Conservation (phyloP, 768 basidiomycete genomes). For the Mycena rebaudengoi region DNA sequence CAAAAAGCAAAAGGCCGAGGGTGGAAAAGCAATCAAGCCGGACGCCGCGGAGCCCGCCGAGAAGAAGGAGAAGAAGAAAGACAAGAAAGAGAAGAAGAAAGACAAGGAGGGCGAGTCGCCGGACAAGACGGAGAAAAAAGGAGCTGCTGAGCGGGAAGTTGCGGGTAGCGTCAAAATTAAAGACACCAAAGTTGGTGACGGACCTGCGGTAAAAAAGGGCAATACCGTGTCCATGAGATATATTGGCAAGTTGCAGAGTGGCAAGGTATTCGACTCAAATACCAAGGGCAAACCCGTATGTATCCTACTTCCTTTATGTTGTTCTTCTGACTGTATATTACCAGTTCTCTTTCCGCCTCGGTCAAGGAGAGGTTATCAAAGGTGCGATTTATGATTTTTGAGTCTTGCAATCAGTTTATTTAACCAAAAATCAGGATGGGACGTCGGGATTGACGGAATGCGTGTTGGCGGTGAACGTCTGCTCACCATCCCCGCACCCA, state of each 20-base stretch:
- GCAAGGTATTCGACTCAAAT: constrained; percentile 83
- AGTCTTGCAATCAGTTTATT: too few species aligned
- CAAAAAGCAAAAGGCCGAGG: constrained; percentile 31
- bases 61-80: constrained; percentile 60
- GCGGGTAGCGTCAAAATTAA: constrained; percentile 78
- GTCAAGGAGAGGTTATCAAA: constrained; percentile 92
- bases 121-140: constrained; percentile 45
- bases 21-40: constrained; percentile 26
- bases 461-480: constrained; percentile 88
- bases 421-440: constrained; percentile 73
- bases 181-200: constrained; percentile 82
- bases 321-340: not conserved
- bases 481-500: constrained; percentile 74
- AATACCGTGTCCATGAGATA: constrained; percentile 88
- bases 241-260: constrained; percentile 86
- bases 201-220: constrained; percentile 88
- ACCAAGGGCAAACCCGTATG: constrained; percentile 86
- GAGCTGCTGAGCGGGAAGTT: constrained; percentile 54
- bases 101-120: constrained; percentile 55
- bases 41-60: constrained; percentile 27
- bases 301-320: constrained; percentile 10
- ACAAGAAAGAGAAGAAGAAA: constrained; percentile 84
- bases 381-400: constrained; percentile 46
- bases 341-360: constrained; percentile 82
- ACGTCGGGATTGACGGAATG: constrained; percentile 92